phyloP scores from a whole-genome alignment of 192 early-diverging fungal genomes.

The Podila horticola region DNA sequence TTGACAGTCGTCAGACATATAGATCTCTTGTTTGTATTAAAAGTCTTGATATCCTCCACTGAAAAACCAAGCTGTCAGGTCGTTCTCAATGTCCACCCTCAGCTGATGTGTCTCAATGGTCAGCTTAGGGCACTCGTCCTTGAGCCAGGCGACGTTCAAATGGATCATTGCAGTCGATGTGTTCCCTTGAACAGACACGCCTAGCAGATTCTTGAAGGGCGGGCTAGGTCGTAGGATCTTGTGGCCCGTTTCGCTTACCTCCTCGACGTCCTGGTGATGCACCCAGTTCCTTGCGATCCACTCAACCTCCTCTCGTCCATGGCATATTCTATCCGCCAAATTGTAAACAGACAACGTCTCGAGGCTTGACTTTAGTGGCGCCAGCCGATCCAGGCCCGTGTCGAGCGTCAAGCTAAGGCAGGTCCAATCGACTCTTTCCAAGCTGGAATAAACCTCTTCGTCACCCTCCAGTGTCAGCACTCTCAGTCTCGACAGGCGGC shows the following conservation, averaged over 20 bases:
- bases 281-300: background rate
- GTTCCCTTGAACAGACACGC: background rate
- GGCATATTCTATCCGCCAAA: background rate
- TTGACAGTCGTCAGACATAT: too few relatives aligned
- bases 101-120: background rate
- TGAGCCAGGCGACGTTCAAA: background rate
- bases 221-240: background rate
- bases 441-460: background rate
- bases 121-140: background rate
- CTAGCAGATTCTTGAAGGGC: background rate
- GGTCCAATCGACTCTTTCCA: background rate
- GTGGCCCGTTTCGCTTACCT: too few relatives aligned
- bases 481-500: background rate
- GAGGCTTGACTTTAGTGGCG: background rate
- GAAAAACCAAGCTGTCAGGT: background rate
- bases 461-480: background rate
- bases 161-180: background rate
- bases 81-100: background rate
- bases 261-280: background rate
- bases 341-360: background rate
- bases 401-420: background rate
- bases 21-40: background rate
- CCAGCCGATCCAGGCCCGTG: background rate
- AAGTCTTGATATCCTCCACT: background rate
- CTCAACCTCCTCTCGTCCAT: background rate